Evolutionary conservation across 2,329 filamentous ascomycete genomes (phyloP), one percentile per base, ranked within the genome.

Genomic region (Colletotrichum spaethianum): DNA sequence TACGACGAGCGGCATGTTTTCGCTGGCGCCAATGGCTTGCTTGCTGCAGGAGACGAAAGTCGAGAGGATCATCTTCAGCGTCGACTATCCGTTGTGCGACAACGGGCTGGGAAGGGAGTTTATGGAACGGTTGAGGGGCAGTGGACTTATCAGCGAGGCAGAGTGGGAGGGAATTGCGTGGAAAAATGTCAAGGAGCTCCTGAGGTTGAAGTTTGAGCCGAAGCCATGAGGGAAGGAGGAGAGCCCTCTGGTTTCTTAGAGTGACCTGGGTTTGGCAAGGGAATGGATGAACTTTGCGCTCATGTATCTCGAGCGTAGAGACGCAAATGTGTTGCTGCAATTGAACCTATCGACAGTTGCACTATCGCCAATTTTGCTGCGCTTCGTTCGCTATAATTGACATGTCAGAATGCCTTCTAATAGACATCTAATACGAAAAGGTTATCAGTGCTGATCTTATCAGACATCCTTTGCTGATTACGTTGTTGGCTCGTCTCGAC

Each of bases 41-140:
- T 75, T 87, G 12, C 64, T 86, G 53, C 74, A 83, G 67, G 84
- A 84, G 11, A 88, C 84, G 1, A 82, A 80, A 33, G 81, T 83
- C 23, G 86, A 89, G 38, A 81, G 82, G 20, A 82, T 91, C 3
- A 68, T 91, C 76, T 90, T 87, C 74, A 89, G 86, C 70, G 85
- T 89, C 5, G 88, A 90, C 75, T 91, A 90, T 74, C 89, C 89
- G 0, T 89, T 90, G 62, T 83, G 83, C 44, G 80, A 79, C 46
- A 89, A 86, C 70, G 83, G 85, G 63, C 83, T 83, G 16, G 88
- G 88, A 0, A 78, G 81, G 42, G 79, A 79, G 12, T 89, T 87
- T 73, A 80, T 90, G 69, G 76, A 83, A 55, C 85, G 87, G 72
- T 77, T 91, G 52, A 81, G 82, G 71, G 76, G 80, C 53, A 89